Evolutionary conservation across 192 early-diverging fungal genomes (phyloP).

Genomic region (Umbelopsis sp.): DNA sequence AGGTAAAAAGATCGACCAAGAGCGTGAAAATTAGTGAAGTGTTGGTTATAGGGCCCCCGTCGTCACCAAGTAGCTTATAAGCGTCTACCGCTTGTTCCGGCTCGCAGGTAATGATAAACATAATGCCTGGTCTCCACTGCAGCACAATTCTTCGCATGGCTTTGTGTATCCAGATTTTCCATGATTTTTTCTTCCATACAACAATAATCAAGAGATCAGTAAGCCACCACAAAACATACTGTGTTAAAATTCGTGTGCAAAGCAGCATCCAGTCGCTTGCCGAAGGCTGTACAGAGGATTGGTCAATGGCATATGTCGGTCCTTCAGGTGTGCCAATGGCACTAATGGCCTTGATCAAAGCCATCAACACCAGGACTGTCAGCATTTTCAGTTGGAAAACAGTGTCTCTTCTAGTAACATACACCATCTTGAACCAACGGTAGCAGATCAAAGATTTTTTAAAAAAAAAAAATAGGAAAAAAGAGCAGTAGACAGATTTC

Average conservation of each 20-base stretch:
- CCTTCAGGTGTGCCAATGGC: neutral
- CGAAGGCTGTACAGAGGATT: neutral
- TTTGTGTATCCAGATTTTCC: neutral
- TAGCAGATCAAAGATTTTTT: too few relatives aligned
- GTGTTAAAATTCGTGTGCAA: neutral
- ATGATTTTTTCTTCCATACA: neutral
- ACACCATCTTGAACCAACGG: too few relatives aligned
- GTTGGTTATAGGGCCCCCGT: neutral
- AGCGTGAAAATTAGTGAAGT: neutral
- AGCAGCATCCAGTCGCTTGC: neutral
- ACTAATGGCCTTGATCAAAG: neutral
- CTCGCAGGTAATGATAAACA: neutral
- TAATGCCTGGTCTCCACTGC: neutral
- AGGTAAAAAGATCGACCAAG: neutral
- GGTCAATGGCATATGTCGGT: neutral
- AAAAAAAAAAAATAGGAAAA: too few relatives aligned
- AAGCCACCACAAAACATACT: constrained; percentile 14
- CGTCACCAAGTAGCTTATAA: neutral
- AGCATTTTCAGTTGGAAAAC: too few relatives aligned
- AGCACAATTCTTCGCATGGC: neutral
- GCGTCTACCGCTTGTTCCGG: neutral
- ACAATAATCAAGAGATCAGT: neutral
- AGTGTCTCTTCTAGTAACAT: too few relatives aligned
- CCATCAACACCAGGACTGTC: too few relatives aligned
- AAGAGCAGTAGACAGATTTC: too few relatives aligned